Evolutionary conservation across 495 filamentous ascomycete genomes (phyloP).

Genomic region (Pyronema domesticum): DNA sequence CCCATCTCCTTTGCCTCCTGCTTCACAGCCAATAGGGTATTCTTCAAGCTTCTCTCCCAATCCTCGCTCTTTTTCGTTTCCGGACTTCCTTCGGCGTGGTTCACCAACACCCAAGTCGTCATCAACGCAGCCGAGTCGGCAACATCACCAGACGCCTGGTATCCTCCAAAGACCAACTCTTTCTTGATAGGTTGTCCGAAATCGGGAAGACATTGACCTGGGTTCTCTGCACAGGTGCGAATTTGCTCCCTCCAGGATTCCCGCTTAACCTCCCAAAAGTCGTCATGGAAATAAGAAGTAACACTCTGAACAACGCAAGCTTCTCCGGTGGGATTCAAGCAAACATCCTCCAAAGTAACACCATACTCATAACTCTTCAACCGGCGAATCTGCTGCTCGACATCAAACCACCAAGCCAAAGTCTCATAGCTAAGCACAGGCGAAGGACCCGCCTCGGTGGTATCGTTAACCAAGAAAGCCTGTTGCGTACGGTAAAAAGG

Average conservation of each 20-base stretch:
- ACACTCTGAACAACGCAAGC: conserved; percentile 86
- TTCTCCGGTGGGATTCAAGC: conserved; percentile 78
- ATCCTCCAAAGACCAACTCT: conserved; percentile 72
- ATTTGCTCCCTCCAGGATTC: conserved; percentile 52
- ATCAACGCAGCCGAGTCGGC: conserved; percentile 62
- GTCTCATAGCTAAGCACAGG: conserved; percentile 78
- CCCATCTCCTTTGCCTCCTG: conserved; percentile 62
- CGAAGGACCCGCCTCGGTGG: conserved; percentile 38
- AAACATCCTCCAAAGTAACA: conserved; percentile 61
- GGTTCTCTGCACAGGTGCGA: conserved; percentile 51
- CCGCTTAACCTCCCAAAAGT: conserved; percentile 41
- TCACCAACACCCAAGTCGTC: conserved; percentile 91
- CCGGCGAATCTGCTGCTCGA: conserved; percentile 54
- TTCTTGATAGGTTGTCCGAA: conserved; percentile 75
- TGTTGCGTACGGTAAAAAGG: conserved; percentile 92
- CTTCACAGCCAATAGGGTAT: conserved; percentile 51
- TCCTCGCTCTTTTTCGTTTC: conserved; percentile 59
- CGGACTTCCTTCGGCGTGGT: conserved; percentile 52
- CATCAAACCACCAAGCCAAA: conserved; percentile 81
- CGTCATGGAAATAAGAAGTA: conserved; percentile 63
- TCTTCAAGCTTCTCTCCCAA: conserved; percentile 66
- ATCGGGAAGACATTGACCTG: conserved; percentile 66
- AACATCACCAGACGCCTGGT: conserved; percentile 45
- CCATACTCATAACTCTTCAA: conserved; percentile 48
- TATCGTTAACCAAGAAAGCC: conserved; percentile 84